phyloP scores from a whole-genome alignment of 2,329 filamentous ascomycete species.

The Coniochaeta prunicola region DNA sequence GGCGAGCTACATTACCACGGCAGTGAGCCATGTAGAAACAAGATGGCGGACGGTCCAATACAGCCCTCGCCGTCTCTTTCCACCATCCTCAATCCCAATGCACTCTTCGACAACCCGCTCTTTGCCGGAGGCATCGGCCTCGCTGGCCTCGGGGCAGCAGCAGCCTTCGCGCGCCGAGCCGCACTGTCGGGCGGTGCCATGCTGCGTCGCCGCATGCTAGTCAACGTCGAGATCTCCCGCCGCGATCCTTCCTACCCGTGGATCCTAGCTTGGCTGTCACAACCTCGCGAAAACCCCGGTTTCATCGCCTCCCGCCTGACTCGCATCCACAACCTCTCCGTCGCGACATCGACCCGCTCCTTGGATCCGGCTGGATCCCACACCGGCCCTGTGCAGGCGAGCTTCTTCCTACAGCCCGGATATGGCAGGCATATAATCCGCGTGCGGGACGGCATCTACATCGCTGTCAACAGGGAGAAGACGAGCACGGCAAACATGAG shows the following conservation, averaged over 20 bases:
- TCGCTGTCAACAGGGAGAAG: slow-evolving; percentile 79
- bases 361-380: slow-evolving; percentile 51
- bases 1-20: background rate
- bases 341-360: slow-evolving; percentile 41
- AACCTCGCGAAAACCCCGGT: slow-evolving; percentile 61
- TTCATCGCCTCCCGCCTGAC: slow-evolving; percentile 53
- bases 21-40: background rate
- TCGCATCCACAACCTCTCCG: slow-evolving; percentile 52
- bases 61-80: slow-evolving; percentile 8
- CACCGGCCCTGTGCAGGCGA: slow-evolving; percentile 64
- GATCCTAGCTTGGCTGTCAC: slow-evolving; percentile 90
- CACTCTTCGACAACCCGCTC: slow-evolving; percentile 55
- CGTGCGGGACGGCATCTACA: slow-evolving; percentile 72
- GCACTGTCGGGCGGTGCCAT: slow-evolving; percentile 64
- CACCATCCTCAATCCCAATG: slow-evolving; percentile 40
- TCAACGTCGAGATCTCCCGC: slow-evolving; percentile 92
- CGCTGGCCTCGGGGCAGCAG: slow-evolving; percentile 75
- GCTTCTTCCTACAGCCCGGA: slow-evolving; percentile 84
- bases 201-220: slow-evolving; percentile 76
- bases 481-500: slow-evolving; percentile 74
- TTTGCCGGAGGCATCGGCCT: slow-evolving; percentile 78
- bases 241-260: slow-evolving; percentile 90
- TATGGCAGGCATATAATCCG: slow-evolving; percentile 85
- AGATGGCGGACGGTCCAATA: slow-evolving; percentile 3
- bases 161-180: slow-evolving; percentile 74